Evolutionary conservation across 805 yeast genomes (phyloP), one percentile per base, ranked within the genome.

Genomic region (Saturnispora kantuleensis): DNA sequence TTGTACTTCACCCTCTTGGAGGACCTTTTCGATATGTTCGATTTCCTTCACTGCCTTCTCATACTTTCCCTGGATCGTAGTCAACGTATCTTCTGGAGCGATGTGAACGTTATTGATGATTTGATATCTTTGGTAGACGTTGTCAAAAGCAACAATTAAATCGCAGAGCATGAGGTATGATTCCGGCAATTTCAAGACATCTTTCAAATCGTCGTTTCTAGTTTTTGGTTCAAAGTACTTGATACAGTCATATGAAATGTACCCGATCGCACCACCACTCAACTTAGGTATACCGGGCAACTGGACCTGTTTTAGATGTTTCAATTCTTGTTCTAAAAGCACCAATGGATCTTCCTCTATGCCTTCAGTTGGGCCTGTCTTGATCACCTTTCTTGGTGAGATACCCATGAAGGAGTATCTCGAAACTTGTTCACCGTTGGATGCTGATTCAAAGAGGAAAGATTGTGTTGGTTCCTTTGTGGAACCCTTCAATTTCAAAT

Each of bases 261-360:
- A 93, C 2, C 99, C 99, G 44, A 90, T 74, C 5, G 97, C 97
- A 51, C 99, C 99, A 47, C 99, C 98, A 54, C 89, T 81, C 47
- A 88, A 67, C 50, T 74, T 76, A 11, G 96, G 86, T 41, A 89
- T 68, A 35, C 95, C 94, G 0, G 95, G 94, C 41, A 86, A 66
- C 53, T 76, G 79, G 1, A 89, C 86, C 56, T 85, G 87, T 45
- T 70, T 74, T 56, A 74, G 76, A 35, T 69, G 63, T 9, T 68
- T 63, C 67, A 93, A 70, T 59, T 90, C 96, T 37, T 74, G 52
- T 59, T 93, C 96, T 50, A 93, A 69, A 3, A 83, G 57, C 2
- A 65, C 61, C 48, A 93, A 70, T 1, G 98, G 98, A 63, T 93
- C 98, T 21, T 77, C 77, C 52, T 83, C 84, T 16, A 71, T 68